Conservation (phyloP, 148 eudicot genomes). For the Camellia lanceoleosa region DNA sequence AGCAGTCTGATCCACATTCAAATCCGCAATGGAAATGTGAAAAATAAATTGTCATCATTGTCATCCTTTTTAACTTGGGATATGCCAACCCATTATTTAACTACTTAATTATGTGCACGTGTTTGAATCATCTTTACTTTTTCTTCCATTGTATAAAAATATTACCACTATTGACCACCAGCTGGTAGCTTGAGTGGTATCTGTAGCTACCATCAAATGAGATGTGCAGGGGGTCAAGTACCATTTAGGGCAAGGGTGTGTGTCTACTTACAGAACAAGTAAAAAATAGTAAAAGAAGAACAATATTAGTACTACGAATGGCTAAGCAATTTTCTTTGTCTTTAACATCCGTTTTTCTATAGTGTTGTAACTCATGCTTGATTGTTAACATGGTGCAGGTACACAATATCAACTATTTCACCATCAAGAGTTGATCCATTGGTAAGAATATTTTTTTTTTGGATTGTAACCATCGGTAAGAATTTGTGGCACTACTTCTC, state of each 20-base stretch:
- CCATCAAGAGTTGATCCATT: conserved; percentile 78
- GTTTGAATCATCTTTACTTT: conserved; percentile 1
- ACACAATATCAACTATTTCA: conserved; percentile 63
- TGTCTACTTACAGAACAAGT: neutral
- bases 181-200: neutral
- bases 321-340: neutral
- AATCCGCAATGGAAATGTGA: neutral
- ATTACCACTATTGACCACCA: neutral
- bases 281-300: neutral
- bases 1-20: neutral
- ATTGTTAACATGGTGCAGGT: conserved; percentile 42
- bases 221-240: neutral
- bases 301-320: neutral
- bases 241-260: neutral
- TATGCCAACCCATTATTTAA: neutral
- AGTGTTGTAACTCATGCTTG: conserved; percentile 7
- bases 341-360: neutral
- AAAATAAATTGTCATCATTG: neutral
- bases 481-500: neutral
- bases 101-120: neutral
- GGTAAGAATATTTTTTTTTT: conserved; percentile 27
- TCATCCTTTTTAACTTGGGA: neutral
- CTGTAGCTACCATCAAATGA: neutral
- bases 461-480: conserved; percentile 40
- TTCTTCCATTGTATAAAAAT: neutral